phyloP scores from a whole-genome alignment of 176 grass and related monocot genomes.

The Avena sativa region DNA sequence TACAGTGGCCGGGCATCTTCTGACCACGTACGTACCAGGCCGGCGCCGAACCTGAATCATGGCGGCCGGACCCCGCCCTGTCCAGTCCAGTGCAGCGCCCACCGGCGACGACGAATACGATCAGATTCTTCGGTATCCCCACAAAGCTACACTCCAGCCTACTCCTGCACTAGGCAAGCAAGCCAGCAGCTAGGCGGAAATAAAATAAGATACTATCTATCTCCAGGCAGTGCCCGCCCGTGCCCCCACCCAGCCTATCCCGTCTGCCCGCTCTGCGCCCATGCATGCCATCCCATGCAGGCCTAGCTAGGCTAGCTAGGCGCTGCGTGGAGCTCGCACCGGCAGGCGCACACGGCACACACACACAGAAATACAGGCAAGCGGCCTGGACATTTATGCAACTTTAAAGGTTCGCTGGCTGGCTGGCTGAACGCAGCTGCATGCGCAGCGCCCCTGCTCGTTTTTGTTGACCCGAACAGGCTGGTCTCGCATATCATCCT shows the following conservation, averaged over 20 bases:
- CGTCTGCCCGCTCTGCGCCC: conserved; percentile 23
- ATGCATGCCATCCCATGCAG: conserved; percentile 39
- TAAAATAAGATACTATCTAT: conserved; percentile 1
- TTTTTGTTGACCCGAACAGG: too few relatives aligned
- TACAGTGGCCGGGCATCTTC: not conserved
- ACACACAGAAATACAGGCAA: not conserved
- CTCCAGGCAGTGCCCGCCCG: conserved; percentile 14
- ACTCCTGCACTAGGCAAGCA: not conserved
- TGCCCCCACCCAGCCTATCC: conserved; percentile 43
- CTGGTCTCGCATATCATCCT: too few relatives aligned
- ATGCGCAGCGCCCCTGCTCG: too few relatives aligned
- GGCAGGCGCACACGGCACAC: not conserved
- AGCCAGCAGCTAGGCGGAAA: not conserved
- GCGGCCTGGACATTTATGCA: too few relatives aligned
- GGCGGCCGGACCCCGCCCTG: conserved; percentile 5
- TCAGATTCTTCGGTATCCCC: conserved; percentile 13
- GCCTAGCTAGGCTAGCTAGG: not conserved
- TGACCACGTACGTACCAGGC: not conserved
- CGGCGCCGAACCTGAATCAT: conserved; percentile 39
- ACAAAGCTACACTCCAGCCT: not conserved
- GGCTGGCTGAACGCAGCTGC: too few relatives aligned
- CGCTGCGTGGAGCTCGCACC: not conserved
- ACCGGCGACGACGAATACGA: not conserved
- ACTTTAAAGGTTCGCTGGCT: too few relatives aligned
- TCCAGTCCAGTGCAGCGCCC: not conserved